Conservation (phyloP, 164 flowering plant species). For the Vitis riparia region DNA sequence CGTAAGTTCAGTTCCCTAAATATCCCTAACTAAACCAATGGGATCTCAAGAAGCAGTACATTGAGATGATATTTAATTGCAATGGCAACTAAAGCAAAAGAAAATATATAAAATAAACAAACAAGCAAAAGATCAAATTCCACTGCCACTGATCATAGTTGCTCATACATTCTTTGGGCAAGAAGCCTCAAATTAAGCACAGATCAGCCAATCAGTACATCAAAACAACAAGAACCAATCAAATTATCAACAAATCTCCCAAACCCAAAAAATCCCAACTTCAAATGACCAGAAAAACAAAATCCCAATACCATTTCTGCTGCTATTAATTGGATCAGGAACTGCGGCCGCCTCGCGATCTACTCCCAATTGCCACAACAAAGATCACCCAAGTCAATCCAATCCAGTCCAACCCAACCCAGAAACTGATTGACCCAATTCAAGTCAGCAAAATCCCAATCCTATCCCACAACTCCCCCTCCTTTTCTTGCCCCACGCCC, state of each 20-base stretch:
- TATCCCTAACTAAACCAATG: neutral
- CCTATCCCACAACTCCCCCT: too few species aligned
- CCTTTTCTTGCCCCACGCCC: too few species aligned
- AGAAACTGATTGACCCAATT: too few species aligned
- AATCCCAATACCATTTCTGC: conserved; percentile 20
- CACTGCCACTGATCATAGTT: neutral
- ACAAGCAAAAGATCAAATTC: neutral
- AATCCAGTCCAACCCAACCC: neutral
- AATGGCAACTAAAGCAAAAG: neutral
- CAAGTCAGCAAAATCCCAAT: too few species aligned
- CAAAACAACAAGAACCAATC: neutral
- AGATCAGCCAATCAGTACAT: conserved; percentile 12
- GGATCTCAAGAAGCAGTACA: neutral
- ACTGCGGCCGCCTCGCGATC: conserved; percentile 18
- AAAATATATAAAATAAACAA: neutral
- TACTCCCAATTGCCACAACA: conserved; percentile 7
- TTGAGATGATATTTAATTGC: neutral
- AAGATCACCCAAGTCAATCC: conserved; percentile 10
- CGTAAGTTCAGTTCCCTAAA: neutral
- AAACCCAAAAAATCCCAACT: neutral
- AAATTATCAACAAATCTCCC: neutral
- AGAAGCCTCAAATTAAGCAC: neutral
- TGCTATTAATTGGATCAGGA: conserved; percentile 20
- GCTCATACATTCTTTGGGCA: too few species aligned
- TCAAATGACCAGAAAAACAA: neutral